Base-by-base conservation (phyloP, 768 basidiomycete genomes). In the Galerina sulciceps region DNA sequence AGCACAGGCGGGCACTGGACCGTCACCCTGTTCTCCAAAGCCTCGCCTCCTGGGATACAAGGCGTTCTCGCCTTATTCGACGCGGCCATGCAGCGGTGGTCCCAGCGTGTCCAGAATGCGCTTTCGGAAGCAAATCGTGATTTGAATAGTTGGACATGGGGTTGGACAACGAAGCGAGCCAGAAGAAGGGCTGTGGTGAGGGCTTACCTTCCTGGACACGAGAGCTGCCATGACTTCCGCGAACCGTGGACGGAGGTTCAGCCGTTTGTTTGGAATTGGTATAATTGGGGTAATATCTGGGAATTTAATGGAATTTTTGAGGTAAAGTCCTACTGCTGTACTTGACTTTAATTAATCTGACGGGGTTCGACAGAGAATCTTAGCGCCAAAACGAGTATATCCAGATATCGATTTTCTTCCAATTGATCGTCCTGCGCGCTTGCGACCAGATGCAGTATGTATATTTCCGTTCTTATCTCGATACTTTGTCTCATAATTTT, bases 1-100 rank as follows among this genome's bases (percentile, higher is more conserved):
- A 86, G 80, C 70, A 89, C 88, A 0, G 88, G 73, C 3, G 88
- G 87, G 0, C 88, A 89, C 67, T 90, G 88, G 88, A 89, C 86
- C 1, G 82, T 83, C 4, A 81, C 78, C 0, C 64, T 85, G 20
- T 80, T 89, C 66, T 67, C 70, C 6, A 66, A 72, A 47, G 45
- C 60, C 2, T 62, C 70, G 22, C 73, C 72, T 1, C 73, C 76
- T 17, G 86, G 85, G 1, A 84, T 87, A 54, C 75, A 79, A 15
- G 76, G 76, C 4, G 78, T 89, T n/a, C 65, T 87, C 37, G 68
- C 75, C 20, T 83, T 90, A 66, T 89, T 88, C 70, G 72, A 74
- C 38, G 72, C 78, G n/a, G 84, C 86, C 35, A 85, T 86, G 81
- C 63, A 69, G 35, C 67, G 68, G 10, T 90, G 86, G 87, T 81